phyloP scores from a whole-genome alignment of 352 stramenopile genomes.

The Phytopythium vexans region DNA sequence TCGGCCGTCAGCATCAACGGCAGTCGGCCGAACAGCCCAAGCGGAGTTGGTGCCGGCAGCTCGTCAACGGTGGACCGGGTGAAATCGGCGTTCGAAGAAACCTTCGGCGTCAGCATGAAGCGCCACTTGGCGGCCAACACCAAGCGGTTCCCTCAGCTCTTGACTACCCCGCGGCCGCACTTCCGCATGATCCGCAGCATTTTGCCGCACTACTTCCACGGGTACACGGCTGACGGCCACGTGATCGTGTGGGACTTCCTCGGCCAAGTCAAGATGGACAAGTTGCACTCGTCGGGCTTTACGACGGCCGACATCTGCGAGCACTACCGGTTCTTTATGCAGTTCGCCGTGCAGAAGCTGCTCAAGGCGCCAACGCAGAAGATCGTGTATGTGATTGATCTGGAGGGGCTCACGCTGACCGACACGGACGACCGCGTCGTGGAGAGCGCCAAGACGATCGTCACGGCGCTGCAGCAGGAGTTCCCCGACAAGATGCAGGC shows the following conservation, averaged over 20 bases:
- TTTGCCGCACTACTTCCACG: slow-evolving; percentile 74
- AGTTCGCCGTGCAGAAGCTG: slow-evolving; percentile 69
- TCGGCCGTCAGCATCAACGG: slow-evolving; percentile 27
- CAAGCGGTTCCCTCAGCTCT: slow-evolving; percentile 19
- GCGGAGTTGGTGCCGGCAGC: slow-evolving; percentile 2
- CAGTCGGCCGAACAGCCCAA: slow-evolving; percentile 2
- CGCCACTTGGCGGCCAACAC: slow-evolving; percentile 13
- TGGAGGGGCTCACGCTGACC: slow-evolving; percentile 71
- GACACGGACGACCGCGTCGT: slow-evolving; percentile 71
- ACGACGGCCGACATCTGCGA: slow-evolving; percentile 65
- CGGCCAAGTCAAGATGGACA: slow-evolving; percentile 77
- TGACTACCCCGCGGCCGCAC: slow-evolving; percentile 59
- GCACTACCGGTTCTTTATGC: slow-evolving; percentile 78
- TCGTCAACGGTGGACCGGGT: slow-evolving; percentile 48
- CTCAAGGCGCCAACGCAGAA: slow-evolving; percentile 55
- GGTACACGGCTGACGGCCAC: slow-evolving; percentile 63
- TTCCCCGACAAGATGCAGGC: slow-evolving; percentile 63
- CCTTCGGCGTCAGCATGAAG: slow-evolving; percentile 55
- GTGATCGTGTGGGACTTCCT: slow-evolving; percentile 79
- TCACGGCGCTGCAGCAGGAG: slow-evolving; percentile 55
- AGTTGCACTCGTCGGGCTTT: slow-evolving; percentile 58
- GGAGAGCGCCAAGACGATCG: slow-evolving; percentile 45
- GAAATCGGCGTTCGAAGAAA: slow-evolving; percentile 69
- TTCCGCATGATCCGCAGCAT: slow-evolving; percentile 70
- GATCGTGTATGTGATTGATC: slow-evolving; percentile 72